Evolutionary conservation across 192 early-diverging fungal genomes (phyloP).

Genomic region (Backusella circina): DNA sequence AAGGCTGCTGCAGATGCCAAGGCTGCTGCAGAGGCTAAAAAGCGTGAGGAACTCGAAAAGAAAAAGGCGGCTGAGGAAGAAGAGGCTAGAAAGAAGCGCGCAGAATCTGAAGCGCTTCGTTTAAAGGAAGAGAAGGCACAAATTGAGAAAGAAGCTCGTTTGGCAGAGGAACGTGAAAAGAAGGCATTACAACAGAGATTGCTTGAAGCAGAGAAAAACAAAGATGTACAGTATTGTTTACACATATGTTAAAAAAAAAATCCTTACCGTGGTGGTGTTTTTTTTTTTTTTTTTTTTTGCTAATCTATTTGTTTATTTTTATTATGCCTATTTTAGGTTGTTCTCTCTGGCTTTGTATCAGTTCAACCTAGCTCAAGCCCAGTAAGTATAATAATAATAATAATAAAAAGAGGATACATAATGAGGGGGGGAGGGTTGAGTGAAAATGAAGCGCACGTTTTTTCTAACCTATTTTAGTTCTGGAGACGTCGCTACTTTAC

Average conservation of each 20-base stretch:
- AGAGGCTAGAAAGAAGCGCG: constrained; percentile 21
- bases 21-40: neutral
- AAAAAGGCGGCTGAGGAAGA: constrained; percentile 44
- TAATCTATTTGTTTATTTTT: neutral
- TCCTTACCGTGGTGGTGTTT: neutral
- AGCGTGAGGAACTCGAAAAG: neutral
- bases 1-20: neutral
- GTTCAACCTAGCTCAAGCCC: constrained; percentile 17
- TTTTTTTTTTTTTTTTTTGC: neutral
- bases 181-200: constrained; percentile 17
- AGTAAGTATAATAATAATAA: constrained; percentile 11
- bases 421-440: neutral
- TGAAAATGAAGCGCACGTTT: neutral
- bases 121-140: constrained; percentile 40
- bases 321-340: neutral
- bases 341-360: constrained; percentile 27
- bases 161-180: constrained; percentile 9
- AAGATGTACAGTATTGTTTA: constrained; percentile 34
- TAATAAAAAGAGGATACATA: neutral
- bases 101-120: constrained; percentile 8
- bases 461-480: constrained; percentile 33
- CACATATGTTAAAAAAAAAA: neutral
- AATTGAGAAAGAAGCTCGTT: neutral
- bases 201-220: constrained; percentile 36
- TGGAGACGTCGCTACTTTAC: constrained; percentile 58